phyloP scores from a whole-genome alignment of 306 rosid species.

The Bauhinia variegata region DNA sequence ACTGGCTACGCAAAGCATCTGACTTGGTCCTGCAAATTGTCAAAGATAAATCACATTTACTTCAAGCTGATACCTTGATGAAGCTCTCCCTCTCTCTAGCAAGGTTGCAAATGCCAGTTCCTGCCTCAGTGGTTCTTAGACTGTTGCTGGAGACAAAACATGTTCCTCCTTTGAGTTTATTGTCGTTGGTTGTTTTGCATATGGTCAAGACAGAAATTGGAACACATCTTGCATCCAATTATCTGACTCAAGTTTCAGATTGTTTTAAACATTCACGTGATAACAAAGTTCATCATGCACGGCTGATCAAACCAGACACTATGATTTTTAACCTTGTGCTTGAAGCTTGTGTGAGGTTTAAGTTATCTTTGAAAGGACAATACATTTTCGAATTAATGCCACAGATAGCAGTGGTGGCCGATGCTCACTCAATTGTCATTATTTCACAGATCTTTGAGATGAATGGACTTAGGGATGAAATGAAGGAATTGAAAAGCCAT shows the following conservation, averaged over 20 bases:
- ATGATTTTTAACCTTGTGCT: slow-evolving; percentile 77
- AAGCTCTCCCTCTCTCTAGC: slow-evolving; percentile 71
- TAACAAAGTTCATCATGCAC: slow-evolving; percentile 41
- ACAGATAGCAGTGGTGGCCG: slow-evolving; percentile 56
- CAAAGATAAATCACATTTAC: slow-evolving; percentile 53
- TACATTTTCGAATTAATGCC: slow-evolving; percentile 66
- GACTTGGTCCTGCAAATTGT: slow-evolving; percentile 59
- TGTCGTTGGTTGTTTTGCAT: slow-evolving; percentile 64
- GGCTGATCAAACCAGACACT: slow-evolving; percentile 53
- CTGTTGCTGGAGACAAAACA: slow-evolving; percentile 54
- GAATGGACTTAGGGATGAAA: slow-evolving; percentile 80
- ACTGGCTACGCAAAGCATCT: slow-evolving; percentile 60
- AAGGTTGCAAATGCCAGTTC: slow-evolving; percentile 66
- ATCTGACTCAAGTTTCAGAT: slow-evolving; percentile 63
- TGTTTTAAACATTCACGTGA: slow-evolving; percentile 42
- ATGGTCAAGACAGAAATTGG: slow-evolving; percentile 74
- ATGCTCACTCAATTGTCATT: slow-evolving; percentile 66
- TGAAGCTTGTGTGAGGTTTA: slow-evolving; percentile 79
- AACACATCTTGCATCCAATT: slow-evolving; percentile 64
- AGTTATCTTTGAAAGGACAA: slow-evolving; percentile 64
- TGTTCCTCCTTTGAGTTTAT: slow-evolving; percentile 58
- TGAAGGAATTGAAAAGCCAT: slow-evolving; percentile 57
- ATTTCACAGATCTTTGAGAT: slow-evolving; percentile 71
- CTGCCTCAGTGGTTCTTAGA: slow-evolving; percentile 55
- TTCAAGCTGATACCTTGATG: slow-evolving; percentile 56